Percentiles rank a stretch among this genome's conserved stretches.
Evolutionary conservation across 106 monocot genomes (phyloP).

Genomic region (Phalaenopsis equestris): DNA sequence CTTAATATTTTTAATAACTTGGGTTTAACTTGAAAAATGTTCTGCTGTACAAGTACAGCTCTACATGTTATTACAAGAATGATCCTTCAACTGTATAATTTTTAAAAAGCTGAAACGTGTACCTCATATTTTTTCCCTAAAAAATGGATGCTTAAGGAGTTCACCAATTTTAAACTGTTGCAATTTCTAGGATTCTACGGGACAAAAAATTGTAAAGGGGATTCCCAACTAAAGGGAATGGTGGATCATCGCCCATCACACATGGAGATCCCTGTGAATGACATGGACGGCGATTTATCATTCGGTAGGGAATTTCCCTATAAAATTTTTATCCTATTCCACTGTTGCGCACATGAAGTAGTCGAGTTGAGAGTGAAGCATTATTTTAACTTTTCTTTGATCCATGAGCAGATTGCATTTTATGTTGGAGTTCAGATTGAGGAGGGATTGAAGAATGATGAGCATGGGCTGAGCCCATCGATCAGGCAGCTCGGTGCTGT

Average conservation of each 20-base stretch:
- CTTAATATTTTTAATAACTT: not conserved
- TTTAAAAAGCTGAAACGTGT: too few species aligned
- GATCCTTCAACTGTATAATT: too few species aligned
- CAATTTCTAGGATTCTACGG: not conserved
- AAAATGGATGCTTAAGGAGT: not conserved
- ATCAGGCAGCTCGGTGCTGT: slow-evolving; percentile 65
- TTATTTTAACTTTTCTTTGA: not conserved
- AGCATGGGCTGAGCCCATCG: slow-evolving; percentile 40
- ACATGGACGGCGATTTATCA: not conserved
- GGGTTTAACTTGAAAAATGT: too few species aligned
- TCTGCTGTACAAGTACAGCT: not conserved
- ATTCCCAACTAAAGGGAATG: not conserved
- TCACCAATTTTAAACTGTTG: not conserved
- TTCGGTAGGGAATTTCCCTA: slow-evolving; percentile 2
- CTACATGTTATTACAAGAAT: too few species aligned
- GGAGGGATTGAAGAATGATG: slow-evolving; percentile 38
- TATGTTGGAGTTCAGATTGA: slow-evolving; percentile 62
- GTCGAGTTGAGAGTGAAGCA: not conserved
- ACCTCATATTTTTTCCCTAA: not conserved
- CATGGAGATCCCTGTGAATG: not conserved
- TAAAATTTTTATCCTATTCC: not conserved
- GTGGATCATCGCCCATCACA: not conserved
- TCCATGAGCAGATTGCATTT: slow-evolving; percentile 54
- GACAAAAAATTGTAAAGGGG: not conserved
- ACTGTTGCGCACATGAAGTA: not conserved